phyloP scores from a whole-genome alignment of 495 filamentous ascomycete genomes.

The Aspergillus indologenus region DNA sequence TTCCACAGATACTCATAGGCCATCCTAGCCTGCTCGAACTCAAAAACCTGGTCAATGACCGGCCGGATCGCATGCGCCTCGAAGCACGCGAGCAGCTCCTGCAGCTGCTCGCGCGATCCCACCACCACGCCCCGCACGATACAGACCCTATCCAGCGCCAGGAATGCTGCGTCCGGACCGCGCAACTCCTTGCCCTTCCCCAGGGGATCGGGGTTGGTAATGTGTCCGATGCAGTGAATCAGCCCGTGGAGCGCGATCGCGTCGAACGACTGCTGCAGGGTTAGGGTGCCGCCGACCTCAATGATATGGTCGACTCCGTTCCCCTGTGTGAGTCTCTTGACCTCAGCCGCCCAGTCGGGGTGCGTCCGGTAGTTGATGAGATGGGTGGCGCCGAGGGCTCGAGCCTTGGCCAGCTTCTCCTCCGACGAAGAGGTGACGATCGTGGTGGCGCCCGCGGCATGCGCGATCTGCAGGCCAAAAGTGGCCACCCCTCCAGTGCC shows the following conservation, averaged over 20 bases:
- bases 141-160: slow-evolving; percentile 10
- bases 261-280: slow-evolving; percentile 38
- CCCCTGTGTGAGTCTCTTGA: slow-evolving; percentile 25
- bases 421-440: slow-evolving; percentile 31
- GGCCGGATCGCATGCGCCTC: slow-evolving; percentile 10
- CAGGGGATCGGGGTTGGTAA: no score
- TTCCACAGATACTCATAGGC: slow-evolving; percentile 15
- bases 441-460: slow-evolving; percentile 22
- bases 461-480: slow-evolving; percentile 26
- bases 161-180: slow-evolving; percentile 18
- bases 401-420: slow-evolving; percentile 21
- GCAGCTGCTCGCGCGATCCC: slow-evolving; percentile 20
- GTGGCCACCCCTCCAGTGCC: slow-evolving; percentile 36
- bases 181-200: no score
- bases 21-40: slow-evolving; percentile 23
- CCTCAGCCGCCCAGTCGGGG: slow-evolving; percentile 28
- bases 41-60: slow-evolving; percentile 29
- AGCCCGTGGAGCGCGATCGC: slow-evolving; percentile 42
- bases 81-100: slow-evolving; percentile 21
- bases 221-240: slow-evolving; percentile 46
- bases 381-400: slow-evolving; percentile 21
- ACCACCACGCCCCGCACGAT: slow-evolving; percentile 28
- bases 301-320: slow-evolving; percentile 38
- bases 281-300: slow-evolving; percentile 48
- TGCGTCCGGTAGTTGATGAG: slow-evolving; percentile 29